Conservation (phyloP, 495 filamentous ascomycete genomes). For the Ascodesmis nigricans region DNA sequence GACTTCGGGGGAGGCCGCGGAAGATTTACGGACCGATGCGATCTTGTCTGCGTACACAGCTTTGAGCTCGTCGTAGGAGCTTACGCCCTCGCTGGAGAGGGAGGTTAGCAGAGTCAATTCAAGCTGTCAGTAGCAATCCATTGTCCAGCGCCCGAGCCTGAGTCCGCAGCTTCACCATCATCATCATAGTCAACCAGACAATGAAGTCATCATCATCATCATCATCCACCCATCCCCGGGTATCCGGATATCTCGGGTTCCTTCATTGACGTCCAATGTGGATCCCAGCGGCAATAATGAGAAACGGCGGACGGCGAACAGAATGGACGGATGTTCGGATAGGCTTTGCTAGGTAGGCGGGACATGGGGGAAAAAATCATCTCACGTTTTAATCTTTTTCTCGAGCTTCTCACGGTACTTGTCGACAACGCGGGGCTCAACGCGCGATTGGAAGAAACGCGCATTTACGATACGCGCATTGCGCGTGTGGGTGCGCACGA, state of each 20-base stretch:
- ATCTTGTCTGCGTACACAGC: slow-evolving; percentile 71
- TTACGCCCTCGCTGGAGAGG: slow-evolving; percentile 42
- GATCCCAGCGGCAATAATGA: too few relatives aligned
- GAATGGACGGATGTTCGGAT: too few relatives aligned
- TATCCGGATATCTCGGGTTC: too few relatives aligned
- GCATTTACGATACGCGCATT: slow-evolving; percentile 76
- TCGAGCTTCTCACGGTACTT: slow-evolving; percentile 76
- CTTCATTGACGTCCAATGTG: too few relatives aligned
- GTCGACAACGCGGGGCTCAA: slow-evolving; percentile 43
- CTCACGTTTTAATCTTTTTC: slow-evolving; percentile 55
- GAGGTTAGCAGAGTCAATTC: slow-evolving; percentile 1
- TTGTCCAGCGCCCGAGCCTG: slow-evolving; percentile 2
- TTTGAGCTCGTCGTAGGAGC: slow-evolving; percentile 52
- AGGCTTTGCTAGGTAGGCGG: neutral
- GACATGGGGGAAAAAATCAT: too few relatives aligned
- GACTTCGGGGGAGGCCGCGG: slow-evolving; percentile 19
- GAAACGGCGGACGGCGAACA: too few relatives aligned
- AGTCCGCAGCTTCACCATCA: too few relatives aligned
- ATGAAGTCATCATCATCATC: too few relatives aligned
- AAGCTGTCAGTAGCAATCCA: slow-evolving; percentile 1
- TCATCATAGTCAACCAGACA: too few relatives aligned
- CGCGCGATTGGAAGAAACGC: slow-evolving; percentile 45
- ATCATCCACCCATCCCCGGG: too few relatives aligned
- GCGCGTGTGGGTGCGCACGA: slow-evolving; percentile 36
- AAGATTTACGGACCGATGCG: slow-evolving; percentile 25